Conservation (phyloP, 2,329 filamentous ascomycete species). For the Exophiala sp. region DNA sequence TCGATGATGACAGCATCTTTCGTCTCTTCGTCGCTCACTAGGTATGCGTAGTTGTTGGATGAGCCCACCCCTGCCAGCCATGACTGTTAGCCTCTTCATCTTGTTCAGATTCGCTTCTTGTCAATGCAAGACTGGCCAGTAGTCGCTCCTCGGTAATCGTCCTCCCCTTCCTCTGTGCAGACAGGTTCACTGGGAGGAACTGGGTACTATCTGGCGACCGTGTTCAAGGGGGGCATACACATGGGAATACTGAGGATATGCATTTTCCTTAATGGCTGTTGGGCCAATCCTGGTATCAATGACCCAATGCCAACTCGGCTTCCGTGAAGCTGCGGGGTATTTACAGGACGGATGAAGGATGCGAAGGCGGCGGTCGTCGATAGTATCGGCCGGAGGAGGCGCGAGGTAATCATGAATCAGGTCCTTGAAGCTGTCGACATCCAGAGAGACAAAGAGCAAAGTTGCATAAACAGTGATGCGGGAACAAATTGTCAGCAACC, state of each 20-base stretch:
- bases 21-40: constrained; percentile 46
- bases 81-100: constrained; percentile 1
- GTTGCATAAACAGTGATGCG: not conserved
- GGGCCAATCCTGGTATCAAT: constrained; percentile 3
- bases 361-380: constrained; percentile 17
- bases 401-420: constrained; percentile 22
- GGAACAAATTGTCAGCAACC: not conserved
- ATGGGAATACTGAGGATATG: constrained; percentile 50
- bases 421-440: not conserved
- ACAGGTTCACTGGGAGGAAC: not conserved
- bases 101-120: too few species aligned
- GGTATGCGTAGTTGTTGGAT: constrained; percentile 49
- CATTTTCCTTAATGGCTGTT: constrained; percentile 34
- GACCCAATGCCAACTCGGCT: not conserved
- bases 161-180: not conserved
- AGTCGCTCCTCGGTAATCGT: too few species aligned
- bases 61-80: constrained; percentile 32
- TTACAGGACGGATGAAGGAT: constrained; percentile 17
- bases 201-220: too few species aligned
- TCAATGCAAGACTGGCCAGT: too few species aligned
- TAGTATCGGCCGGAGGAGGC: constrained; percentile 19
- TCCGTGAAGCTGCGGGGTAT: constrained; percentile 17
- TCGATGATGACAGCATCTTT: constrained; percentile 49
- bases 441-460: not conserved
- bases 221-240: constrained; percentile 42